Conservation (phyloP, 2,329 filamentous ascomycete species). For the Fusarium buxicola region DNA sequence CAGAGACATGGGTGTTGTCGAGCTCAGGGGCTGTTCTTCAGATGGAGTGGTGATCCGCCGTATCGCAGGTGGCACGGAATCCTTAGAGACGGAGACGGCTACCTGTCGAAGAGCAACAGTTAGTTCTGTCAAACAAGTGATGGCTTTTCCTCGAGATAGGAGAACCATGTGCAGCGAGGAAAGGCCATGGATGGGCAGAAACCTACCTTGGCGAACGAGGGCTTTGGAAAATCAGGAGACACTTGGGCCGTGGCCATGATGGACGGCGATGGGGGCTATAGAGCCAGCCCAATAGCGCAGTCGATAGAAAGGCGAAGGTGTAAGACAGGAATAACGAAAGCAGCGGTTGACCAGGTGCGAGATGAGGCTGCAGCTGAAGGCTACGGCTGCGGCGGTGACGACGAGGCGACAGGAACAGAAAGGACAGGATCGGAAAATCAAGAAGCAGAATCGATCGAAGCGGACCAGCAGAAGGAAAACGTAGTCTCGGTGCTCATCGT, state of each 20-base stretch:
- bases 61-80: constrained; percentile 46
- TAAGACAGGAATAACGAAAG: constrained; percentile 31
- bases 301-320: constrained; percentile 33
- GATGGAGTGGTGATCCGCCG: constrained; percentile 43
- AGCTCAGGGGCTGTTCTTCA: constrained; percentile 41
- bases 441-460: constrained; percentile 66
- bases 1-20: constrained; percentile 29
- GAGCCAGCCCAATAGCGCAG: constrained; percentile 39
- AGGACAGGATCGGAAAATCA: constrained; percentile 57
- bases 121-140: constrained; percentile 29
- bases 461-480: constrained; percentile 61
- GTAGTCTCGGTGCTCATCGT: constrained; percentile 68
- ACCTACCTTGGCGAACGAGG: constrained; percentile 81
- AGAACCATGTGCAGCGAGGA: constrained; percentile 22
- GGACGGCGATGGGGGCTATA: constrained; percentile 33
- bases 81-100: constrained; percentile 57
- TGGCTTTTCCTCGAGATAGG: constrained; percentile 8
- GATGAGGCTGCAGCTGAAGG: constrained; percentile 34
- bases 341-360: constrained; percentile 32
- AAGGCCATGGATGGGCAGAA: constrained; percentile 8
- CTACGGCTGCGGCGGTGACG: constrained; percentile 33
- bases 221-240: constrained; percentile 63
- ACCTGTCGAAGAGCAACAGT: constrained; percentile 53
- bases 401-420: constrained; percentile 47
- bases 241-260: constrained; percentile 62